Evolutionary conservation across 2,329 filamentous ascomycete species (phyloP).

Genomic region (Colletotrichum tofieldiae): DNA sequence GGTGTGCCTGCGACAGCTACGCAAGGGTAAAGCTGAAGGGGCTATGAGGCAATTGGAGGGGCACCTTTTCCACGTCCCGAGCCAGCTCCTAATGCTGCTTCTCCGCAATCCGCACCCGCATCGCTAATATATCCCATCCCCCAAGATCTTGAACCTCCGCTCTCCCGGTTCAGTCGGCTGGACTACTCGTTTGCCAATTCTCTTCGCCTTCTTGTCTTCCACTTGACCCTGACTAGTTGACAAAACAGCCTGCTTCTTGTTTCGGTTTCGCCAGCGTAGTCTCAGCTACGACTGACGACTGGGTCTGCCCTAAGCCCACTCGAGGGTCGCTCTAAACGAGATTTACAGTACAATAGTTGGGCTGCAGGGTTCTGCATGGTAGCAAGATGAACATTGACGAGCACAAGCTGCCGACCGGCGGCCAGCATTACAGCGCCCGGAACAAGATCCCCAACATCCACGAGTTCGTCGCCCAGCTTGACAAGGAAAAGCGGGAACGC

Average conservation of each 20-base stretch:
- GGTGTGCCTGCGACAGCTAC: slow-evolving; percentile 4
- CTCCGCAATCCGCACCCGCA: slow-evolving; percentile 1
- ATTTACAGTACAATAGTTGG: background rate
- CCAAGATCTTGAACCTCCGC: slow-evolving; percentile 22
- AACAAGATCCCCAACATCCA: slow-evolving; percentile 92
- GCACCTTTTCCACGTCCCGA: slow-evolving; percentile 16
- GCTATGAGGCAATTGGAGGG: slow-evolving; percentile 44
- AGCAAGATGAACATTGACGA: slow-evolving; percentile 57
- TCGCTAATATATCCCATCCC: slow-evolving; percentile 22
- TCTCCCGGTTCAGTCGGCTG: slow-evolving; percentile 16
- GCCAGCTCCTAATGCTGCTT: background rate
- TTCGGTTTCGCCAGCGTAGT: background rate
- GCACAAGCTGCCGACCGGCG: slow-evolving; percentile 60
- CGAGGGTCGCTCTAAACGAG: background rate
- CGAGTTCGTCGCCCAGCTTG: slow-evolving; percentile 85
- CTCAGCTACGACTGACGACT: slow-evolving; percentile 17
- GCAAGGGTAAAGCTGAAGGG: slow-evolving; percentile 23
- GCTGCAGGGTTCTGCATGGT: slow-evolving; percentile 31
- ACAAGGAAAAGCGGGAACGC: slow-evolving; percentile 82
- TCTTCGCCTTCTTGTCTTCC: slow-evolving; percentile 18
- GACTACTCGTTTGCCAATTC: slow-evolving; percentile 25
- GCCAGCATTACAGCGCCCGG: slow-evolving; percentile 83
- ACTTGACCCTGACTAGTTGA: background rate
- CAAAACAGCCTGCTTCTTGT: background rate
- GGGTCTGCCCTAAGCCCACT: background rate